Evolutionary conservation across 441 rosid genomes (phyloP).

Genomic region (Hura crepitans): DNA sequence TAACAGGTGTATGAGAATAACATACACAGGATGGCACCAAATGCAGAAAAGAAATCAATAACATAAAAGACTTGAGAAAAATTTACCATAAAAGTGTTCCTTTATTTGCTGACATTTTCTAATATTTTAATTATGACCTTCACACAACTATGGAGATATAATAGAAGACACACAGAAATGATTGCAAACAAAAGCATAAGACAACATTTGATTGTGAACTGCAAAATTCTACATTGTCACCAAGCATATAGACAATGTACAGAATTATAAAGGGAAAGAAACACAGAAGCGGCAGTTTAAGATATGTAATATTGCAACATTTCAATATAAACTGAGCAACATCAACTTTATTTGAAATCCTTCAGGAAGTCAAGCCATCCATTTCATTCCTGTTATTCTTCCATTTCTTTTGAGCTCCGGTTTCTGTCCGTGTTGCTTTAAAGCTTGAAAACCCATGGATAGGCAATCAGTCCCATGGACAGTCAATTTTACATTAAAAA

Average conservation of each 20-base stretch:
- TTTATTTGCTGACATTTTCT: conserved; percentile 16
- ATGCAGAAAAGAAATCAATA: conserved; percentile 4
- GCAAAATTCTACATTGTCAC: not conserved
- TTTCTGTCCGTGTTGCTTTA: not conserved
- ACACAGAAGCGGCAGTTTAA: not conserved
- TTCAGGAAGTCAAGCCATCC: not conserved
- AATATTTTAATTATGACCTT: not conserved
- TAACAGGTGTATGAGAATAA: no score
- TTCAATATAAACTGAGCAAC: not conserved
- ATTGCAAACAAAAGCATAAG: conserved; percentile 2
- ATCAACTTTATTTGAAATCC: no score
- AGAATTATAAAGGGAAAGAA: conserved; percentile 3
- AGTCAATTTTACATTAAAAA: no score
- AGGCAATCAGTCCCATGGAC: no score
- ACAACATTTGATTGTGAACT: not conserved
- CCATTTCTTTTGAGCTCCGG: not conserved
- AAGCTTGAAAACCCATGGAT: not conserved
- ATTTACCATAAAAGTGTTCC: conserved; percentile 12
- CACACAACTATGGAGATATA: not conserved
- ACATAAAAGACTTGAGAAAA: not conserved
- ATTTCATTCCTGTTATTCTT: not conserved
- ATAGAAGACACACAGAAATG: conserved; percentile 4
- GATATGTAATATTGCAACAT: not conserved
- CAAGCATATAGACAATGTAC: no score
- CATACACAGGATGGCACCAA: not conserved